phyloP scores from a whole-genome alignment of 192 early-diverging fungal genomes.

The Spizellomyces sp. region DNA sequence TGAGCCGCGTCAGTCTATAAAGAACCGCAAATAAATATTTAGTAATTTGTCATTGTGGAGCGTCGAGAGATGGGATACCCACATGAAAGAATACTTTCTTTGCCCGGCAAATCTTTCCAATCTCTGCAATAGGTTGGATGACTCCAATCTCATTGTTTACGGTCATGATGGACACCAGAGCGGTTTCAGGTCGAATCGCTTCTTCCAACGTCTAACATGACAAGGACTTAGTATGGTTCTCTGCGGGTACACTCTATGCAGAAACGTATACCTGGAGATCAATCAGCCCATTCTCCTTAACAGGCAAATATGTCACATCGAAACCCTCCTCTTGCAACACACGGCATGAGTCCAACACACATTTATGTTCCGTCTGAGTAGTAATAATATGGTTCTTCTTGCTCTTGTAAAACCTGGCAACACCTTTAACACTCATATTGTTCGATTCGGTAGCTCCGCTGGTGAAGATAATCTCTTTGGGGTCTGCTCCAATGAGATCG shows the following conservation, averaged over 20 bases:
- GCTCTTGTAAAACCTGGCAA: slow-evolving; percentile 90
- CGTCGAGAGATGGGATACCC: not conserved
- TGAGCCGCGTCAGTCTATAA: slow-evolving; percentile 87
- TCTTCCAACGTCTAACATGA: slow-evolving; percentile 61
- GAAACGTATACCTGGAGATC: slow-evolving; percentile 61
- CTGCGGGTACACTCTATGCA: slow-evolving; percentile 11
- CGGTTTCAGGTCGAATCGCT: slow-evolving; percentile 88
- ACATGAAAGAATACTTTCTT: slow-evolving; percentile 92
- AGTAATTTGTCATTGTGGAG: not conserved
- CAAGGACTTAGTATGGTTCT: no score
- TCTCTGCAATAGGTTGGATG: slow-evolving; percentile 87
- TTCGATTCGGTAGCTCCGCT: slow-evolving; percentile 97
- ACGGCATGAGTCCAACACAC: slow-evolving; percentile 95
- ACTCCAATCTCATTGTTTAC: slow-evolving; percentile 99
- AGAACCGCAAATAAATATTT: not conserved
- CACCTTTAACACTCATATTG: slow-evolving; percentile 92
- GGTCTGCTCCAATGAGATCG: slow-evolving; percentile 83
- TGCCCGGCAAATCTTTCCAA: slow-evolving; percentile 83
- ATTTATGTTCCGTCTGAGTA: slow-evolving; percentile 98
- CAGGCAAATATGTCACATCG: slow-evolving; percentile 93
- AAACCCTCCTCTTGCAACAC: slow-evolving; percentile 94
- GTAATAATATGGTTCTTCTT: slow-evolving; percentile 97
- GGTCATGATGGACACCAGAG: slow-evolving; percentile 91
- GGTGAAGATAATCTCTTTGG: slow-evolving; percentile 97
- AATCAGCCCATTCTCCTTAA: slow-evolving; percentile 79